Evolutionary conservation across 108 stramenopile genomes (phyloP), one percentile per base, ranked within the genome.

Genomic region (Schizochytrium sp.): DNA sequence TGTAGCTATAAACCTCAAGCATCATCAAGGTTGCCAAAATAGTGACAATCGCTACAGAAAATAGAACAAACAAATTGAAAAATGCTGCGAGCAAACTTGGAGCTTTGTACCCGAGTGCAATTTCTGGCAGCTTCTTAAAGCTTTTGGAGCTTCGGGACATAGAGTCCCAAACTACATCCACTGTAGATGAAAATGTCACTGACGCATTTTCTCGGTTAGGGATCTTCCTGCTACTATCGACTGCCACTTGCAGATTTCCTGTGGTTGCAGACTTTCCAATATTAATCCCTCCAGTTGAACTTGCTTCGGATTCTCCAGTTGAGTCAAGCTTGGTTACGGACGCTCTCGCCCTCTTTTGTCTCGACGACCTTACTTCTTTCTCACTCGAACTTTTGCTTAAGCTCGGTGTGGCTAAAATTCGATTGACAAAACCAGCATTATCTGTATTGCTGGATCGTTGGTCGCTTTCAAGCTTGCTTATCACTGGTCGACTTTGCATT

Each of bases 141-240:
- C 64, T 69, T 44, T 69, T 69, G 10, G 64, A 69, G 28, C 64
- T 69, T 8, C 64, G 64, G 19, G 64, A 69, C 64, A 69, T 3
- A 10, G 64, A 69, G 15, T 69, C 64, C 64, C 64, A 69, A 7
- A 69, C 19, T 44, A 69, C 44, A 38, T 69, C 64, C 10, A 69
- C 15, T 7, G 64, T 69, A 0, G 64, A 69, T 38, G 64, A 69
- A 69, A 69, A 69, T 0, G 64, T 69, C 64, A 69, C 64, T 44
- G 64, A 69, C 28, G 28, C 28, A 15, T 69, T 69, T 2, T 69
- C 64, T 8, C 64, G 64, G 28, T 28, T 28, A 69, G 1, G 1
- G 28, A 69, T 69, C 5, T 44, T 38, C 15, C 64, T 38, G 8
- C 64, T 44, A 44, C 64, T 69, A 10, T 44, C 64, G 42, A 69